Evolutionary conservation across 2,329 filamentous ascomycete species (phyloP), one percentile per base, ranked within the genome.

Genomic region (Gaeumannomyces sp.): DNA sequence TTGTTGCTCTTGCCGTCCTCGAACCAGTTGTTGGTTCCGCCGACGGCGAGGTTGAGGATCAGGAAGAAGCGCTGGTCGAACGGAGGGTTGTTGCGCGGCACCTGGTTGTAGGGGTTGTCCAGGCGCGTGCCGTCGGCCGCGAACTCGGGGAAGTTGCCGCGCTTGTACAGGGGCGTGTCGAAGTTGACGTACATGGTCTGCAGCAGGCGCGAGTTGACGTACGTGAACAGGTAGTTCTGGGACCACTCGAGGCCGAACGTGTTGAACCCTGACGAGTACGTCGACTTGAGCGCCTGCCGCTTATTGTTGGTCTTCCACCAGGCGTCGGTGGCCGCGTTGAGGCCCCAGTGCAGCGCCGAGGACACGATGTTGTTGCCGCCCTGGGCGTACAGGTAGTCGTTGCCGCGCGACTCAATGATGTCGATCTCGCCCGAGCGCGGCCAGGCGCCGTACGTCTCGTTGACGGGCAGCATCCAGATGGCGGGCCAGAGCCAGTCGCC

Each of bases 401-500:
- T 96, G 66, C 92, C 92, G 65, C 92, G 89, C 33, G 87, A 87
- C 76, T 95, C 91, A 72, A 87, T 79, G 64, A 96, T 91, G 73
- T 96, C 92, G 63, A 96, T 95, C 76, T 95, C 91, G 60, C 92
- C 92, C 11, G 90, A 93, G 10, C 80, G 77, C 1, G 92, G 92
- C 92, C 92, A 96, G 1, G 82, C 71, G 1, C 92, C 92, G 73
- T 95, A 96, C 0, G 80, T 87, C 64, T 87, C 81, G 59, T 88
- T 80, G 60, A 85, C 86, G 1, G 92, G 92, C 80, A 95, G 81
- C 89, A 96, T 91, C 90, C 90, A 93, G 71, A 96, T 94, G n/a
- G 91, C 91, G 2, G 92, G 92, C 92, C 92, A 95, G 14, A 96
- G 82, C 92, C 92, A 95, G 77, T 95, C 91, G 64, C 92, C 92